These are phyloP conservation scores for Collybia sordida DNA, from an alignment of 768 basidiomycete species.

Conservation along the genomic window DNA sequence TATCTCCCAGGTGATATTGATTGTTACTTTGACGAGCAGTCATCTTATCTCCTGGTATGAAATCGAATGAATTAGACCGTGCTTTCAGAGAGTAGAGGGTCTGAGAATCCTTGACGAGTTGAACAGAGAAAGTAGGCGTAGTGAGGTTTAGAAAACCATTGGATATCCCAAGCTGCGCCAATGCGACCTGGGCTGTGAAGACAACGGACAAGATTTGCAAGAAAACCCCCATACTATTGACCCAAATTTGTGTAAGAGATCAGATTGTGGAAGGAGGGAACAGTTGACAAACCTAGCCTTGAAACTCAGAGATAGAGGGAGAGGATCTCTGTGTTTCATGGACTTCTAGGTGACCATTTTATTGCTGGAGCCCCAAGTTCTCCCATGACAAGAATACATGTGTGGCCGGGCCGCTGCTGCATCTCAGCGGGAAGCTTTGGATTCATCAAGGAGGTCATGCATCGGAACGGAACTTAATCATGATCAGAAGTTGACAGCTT, in stretches of 20 bases:
- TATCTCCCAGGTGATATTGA: constrained; percentile 56
- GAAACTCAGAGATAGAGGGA: no score
- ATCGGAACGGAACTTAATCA: no score
- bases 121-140: constrained; percentile 41
- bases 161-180: constrained; percentile 38
- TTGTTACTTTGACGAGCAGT: constrained; percentile 42
- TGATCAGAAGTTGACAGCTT: no score
- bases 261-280: no score
- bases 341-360: background rate
- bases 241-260: no score
- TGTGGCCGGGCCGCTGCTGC: constrained; percentile 6
- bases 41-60: constrained; percentile 54
- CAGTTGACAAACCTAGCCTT: no score
- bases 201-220: constrained; percentile 1
- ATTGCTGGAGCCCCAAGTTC: background rate
- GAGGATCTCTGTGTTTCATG: background rate
- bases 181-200: constrained; percentile 6
- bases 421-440: background rate
- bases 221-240: background rate
- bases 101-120: constrained; percentile 57
- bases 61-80: constrained; percentile 41
- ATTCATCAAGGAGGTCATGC: no score
- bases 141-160: constrained; percentile 49
- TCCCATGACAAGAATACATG: constrained; percentile 9
- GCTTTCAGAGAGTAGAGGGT: constrained; percentile 52